Evolutionary conservation across 495 filamentous ascomycete species (phyloP).

Genomic region (Lasiosphaeria miniovina): DNA sequence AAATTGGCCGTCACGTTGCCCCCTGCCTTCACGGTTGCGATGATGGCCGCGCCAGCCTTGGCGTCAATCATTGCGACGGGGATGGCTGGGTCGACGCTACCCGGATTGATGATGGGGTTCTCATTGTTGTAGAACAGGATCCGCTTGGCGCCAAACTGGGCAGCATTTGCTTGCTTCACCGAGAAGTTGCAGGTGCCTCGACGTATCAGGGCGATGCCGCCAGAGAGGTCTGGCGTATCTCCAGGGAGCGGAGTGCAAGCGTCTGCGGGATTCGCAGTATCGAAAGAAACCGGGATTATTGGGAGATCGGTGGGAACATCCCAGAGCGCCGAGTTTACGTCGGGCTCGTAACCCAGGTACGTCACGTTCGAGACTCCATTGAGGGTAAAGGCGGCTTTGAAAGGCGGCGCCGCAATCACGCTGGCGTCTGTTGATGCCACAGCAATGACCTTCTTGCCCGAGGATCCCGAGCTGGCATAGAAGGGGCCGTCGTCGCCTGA

Average conservation of each 20-base stretch:
- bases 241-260: constrained; percentile 24
- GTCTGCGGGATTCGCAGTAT: constrained; percentile 17
- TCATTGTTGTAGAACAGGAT: constrained; percentile 31
- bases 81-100: constrained; percentile 13
- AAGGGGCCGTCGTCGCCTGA: constrained; percentile 32
- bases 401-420: constrained; percentile 24
- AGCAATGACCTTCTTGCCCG: constrained; percentile 29
- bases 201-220: constrained; percentile 39
- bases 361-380: constrained; percentile 24
- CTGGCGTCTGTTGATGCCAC: constrained; percentile 28
- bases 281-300: constrained; percentile 25
- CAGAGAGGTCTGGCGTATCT: constrained; percentile 35
- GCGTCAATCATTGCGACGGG: constrained; percentile 22
- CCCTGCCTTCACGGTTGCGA: constrained; percentile 23
- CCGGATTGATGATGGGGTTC: constrained; percentile 14
- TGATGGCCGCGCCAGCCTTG: constrained; percentile 25
- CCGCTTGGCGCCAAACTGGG: constrained; percentile 25
- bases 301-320: constrained; percentile 18
- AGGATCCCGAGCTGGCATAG: constrained; percentile 28
- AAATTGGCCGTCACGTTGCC: constrained; percentile 30
- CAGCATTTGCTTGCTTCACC: constrained; percentile 26
- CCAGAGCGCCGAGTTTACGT: constrained; percentile 15
- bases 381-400: constrained; percentile 29
- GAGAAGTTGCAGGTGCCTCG: constrained; percentile 27
- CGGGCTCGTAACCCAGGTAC: constrained; percentile 24